Percentiles rank a stretch among this genome's conserved stretches.
These are phyloP conservation scores for Pterocarpus macrocarpus DNA, from an alignment of 306 rosid genomes.

Conservation along the genomic window DNA sequence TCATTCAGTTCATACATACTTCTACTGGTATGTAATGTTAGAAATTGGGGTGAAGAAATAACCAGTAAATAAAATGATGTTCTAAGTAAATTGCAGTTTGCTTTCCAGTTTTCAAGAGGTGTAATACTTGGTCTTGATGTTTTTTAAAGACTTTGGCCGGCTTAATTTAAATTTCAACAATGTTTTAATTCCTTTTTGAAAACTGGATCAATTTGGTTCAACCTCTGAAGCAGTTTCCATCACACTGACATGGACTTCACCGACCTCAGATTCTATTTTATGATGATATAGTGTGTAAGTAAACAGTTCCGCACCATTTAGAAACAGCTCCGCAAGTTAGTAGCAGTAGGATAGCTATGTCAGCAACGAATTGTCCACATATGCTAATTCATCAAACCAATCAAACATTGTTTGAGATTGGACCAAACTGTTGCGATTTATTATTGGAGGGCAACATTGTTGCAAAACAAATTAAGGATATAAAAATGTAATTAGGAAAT, in stretches of 20 bases:
- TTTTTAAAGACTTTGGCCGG: too few relatives aligned
- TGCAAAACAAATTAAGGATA: slow-evolving; percentile 15
- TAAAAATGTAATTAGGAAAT: neutral
- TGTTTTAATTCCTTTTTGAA: too few relatives aligned
- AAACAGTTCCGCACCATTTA: neutral
- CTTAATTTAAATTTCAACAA: too few relatives aligned
- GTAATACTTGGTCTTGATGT: neutral
- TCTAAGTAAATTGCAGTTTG: neutral
- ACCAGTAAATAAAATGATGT: too few relatives aligned
- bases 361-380: neutral
- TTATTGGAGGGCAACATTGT: neutral
- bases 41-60: neutral
- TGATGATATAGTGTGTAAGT: neutral
- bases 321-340: neutral
- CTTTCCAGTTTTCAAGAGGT: neutral
- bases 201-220: neutral
- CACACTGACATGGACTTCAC: neutral
- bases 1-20: neutral
- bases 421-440: neutral
- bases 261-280: neutral
- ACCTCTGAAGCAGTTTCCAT: neutral
- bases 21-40: neutral
- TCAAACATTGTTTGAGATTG: neutral
- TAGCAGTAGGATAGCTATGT: neutral
- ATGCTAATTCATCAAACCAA: slow-evolving; percentile 5